Evolutionary conservation across 352 stramenopile species (phyloP).

Genomic region (Elongisporangium anandrum): DNA sequence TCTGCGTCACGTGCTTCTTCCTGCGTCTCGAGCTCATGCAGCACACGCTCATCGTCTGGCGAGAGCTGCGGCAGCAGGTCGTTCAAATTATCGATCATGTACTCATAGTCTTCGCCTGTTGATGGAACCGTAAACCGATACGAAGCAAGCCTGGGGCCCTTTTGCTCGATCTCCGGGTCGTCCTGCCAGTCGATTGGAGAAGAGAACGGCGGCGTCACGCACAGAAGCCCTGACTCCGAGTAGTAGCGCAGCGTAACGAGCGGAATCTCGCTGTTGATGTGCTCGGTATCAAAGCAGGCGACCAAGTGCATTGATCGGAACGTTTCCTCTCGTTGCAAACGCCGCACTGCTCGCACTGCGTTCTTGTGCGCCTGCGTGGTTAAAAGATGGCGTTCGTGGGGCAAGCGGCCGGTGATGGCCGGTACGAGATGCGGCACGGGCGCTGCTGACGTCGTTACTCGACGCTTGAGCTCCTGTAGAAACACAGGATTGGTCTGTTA

Average conservation of each 20-base stretch:
- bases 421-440: constrained; percentile 13
- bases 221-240: constrained; percentile 43
- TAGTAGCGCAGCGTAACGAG: constrained; percentile 53
- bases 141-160: constrained; percentile 44
- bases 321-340: constrained; percentile 44
- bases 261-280: constrained; percentile 19
- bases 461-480: not conserved
- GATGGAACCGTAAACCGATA: constrained; percentile 21
- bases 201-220: constrained; percentile 54
- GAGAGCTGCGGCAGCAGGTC: constrained; percentile 41
- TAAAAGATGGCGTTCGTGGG: constrained; percentile 13
- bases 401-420: constrained; percentile 3
- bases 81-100: constrained; percentile 53
- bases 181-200: constrained; percentile 23
- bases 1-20: constrained; percentile 32
- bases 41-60: constrained; percentile 25
- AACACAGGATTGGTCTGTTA: not conserved
- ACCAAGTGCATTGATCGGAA: constrained; percentile 66
- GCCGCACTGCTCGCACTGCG: constrained; percentile 21
- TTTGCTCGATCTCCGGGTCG: constrained; percentile 20
- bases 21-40: constrained; percentile 36
- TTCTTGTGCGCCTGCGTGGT: constrained; percentile 23
- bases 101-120: constrained; percentile 46
- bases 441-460: constrained; percentile 9
- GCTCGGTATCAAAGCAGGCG: constrained; percentile 20